phyloP scores from a whole-genome alignment of 1,284 basidiomycete species.

The Cutaneotrichosporon sp. region DNA sequence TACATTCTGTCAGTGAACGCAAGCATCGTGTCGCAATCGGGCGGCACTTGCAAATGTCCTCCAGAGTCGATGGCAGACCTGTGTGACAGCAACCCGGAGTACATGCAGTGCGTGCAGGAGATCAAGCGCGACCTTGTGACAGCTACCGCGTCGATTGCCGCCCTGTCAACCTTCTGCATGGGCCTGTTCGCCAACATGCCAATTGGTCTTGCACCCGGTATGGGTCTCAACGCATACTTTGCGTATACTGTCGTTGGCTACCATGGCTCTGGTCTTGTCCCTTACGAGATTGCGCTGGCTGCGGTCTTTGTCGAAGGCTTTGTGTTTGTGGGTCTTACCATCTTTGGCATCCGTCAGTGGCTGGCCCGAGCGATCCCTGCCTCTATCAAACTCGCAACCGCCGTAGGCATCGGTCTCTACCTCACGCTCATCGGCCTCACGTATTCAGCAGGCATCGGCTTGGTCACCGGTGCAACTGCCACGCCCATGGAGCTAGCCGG shows the following conservation, averaged over 20 bases:
- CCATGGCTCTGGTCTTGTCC: constrained; percentile 63
- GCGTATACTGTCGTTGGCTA: constrained; percentile 81
- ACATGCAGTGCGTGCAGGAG: constrained; percentile 62
- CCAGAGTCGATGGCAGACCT: constrained; percentile 39
- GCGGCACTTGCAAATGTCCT: constrained; percentile 72
- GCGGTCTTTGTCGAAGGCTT: constrained; percentile 85
- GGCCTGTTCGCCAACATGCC: constrained; percentile 41
- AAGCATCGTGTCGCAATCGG: constrained; percentile 66
- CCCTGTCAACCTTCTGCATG: constrained; percentile 57
- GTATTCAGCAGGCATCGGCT: constrained; percentile 63
- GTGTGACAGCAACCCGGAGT: constrained; percentile 56
- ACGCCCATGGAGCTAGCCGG: constrained; percentile 78
- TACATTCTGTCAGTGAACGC: constrained; percentile 46
- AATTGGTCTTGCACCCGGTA: constrained; percentile 55
- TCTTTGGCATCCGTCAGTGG: constrained; percentile 85
- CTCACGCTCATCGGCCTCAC: constrained; percentile 50
- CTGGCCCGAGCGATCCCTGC: constrained; percentile 81
- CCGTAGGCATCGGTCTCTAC: constrained; percentile 80
- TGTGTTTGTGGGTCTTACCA: constrained; percentile 74
- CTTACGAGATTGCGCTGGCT: constrained; percentile 74
- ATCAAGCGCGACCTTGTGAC: constrained; percentile 59
- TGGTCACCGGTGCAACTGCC: constrained; percentile 67
- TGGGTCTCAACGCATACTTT: constrained; percentile 85
- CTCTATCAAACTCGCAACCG: constrained; percentile 75
- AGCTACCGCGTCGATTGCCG: constrained; percentile 67